A percentile compares a stretch with the other conserved stretches of the same genome.
phyloP scores from a whole-genome alignment of 352 stramenopile genomes.

The Halophytophthora polymorphica region DNA sequence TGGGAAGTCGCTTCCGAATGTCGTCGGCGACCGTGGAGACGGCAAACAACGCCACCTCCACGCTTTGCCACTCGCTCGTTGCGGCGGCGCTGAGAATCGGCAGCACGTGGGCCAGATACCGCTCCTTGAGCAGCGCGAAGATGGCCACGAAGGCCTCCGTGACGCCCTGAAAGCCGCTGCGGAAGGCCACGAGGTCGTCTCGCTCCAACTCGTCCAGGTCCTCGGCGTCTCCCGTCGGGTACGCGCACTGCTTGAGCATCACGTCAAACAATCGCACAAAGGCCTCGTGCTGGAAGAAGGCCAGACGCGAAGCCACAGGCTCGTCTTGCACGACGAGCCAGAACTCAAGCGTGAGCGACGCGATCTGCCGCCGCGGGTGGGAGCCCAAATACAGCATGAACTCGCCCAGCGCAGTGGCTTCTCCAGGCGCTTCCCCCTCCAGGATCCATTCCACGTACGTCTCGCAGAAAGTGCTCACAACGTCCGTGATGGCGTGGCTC shows the following conservation, averaged over 20 bases:
- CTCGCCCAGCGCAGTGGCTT: conserved; percentile 41
- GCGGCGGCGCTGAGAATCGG: conserved; percentile 19
- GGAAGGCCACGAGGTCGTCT: conserved; percentile 58
- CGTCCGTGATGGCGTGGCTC: conserved; percentile 55
- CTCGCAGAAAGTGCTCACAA: conserved; percentile 67
- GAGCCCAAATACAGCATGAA: conserved; percentile 57
- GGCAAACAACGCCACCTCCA: conserved; percentile 60
- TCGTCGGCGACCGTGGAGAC: conserved; percentile 56
- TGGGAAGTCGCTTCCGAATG: conserved; percentile 45
- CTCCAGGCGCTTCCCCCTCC: conserved; percentile 34
- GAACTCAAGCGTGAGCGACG: conserved; percentile 71
- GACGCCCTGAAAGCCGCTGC: conserved; percentile 57
- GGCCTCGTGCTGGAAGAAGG: conserved; percentile 55
- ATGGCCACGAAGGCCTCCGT: conserved; percentile 50
- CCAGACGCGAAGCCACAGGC: conserved; percentile 45
- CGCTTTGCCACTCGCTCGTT: conserved; percentile 37
- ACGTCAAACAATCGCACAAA: conserved; percentile 58
- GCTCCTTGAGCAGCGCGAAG: conserved; percentile 51
- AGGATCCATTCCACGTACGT: conserved; percentile 73
- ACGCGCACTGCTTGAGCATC: conserved; percentile 57
- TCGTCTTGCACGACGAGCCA: conserved; percentile 72
- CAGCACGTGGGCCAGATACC: conserved; percentile 43
- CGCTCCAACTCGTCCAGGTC: conserved; percentile 61
- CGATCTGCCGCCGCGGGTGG: conserved; percentile 66
- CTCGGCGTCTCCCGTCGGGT: conserved; percentile 28